Percentiles rank a stretch among this genome's conserved stretches.
These are phyloP conservation scores for Cyclostephanos invisitatus DNA, from an alignment of 108 stramenopile genomes.

Conservation along the genomic window DNA sequence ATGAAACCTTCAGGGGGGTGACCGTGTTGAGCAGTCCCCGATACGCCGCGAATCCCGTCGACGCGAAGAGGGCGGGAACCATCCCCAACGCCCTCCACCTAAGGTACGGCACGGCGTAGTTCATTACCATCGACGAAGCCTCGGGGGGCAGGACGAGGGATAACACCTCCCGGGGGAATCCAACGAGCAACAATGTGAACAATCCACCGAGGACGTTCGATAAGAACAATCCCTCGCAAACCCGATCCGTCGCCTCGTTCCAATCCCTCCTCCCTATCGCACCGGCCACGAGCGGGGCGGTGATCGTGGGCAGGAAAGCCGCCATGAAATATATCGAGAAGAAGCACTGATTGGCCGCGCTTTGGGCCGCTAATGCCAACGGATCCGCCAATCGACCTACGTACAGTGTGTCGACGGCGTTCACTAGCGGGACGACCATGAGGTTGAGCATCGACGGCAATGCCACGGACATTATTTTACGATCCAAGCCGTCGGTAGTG, in stretches of 20 bases:
- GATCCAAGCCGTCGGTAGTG: conserved; percentile 43
- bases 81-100: conserved; percentile 70
- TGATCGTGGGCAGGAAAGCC: conserved; percentile 79
- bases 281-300: conserved; percentile 71
- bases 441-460: conserved; percentile 77
- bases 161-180: conserved; percentile 54
- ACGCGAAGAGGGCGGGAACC: conserved; percentile 71
- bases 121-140: conserved; percentile 35
- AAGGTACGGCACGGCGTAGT: conserved; percentile 75
- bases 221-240: conserved; percentile 77
- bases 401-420: conserved; percentile 83
- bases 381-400: conserved; percentile 73
- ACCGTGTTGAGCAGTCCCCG: conserved; percentile 77
- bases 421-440: conserved; percentile 76
- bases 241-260: conserved; percentile 55
- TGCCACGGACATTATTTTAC: conserved; percentile 55
- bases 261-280: conserved; percentile 64
- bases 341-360: conserved; percentile 85
- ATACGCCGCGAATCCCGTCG: conserved; percentile 81
- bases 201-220: conserved; percentile 63
- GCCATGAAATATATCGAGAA: conserved; percentile 75
- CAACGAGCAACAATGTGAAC: conserved; percentile 52
- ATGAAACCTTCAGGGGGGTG: conserved; percentile 80
- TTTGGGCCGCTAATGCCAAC: conserved; percentile 76
- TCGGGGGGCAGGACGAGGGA: conserved; percentile 49